A percentile compares a stretch with the other conserved stretches of the same genome.
phyloP scores from a whole-genome alignment of 2,329 filamentous ascomycete genomes.

The Colletotrichum sp. region DNA sequence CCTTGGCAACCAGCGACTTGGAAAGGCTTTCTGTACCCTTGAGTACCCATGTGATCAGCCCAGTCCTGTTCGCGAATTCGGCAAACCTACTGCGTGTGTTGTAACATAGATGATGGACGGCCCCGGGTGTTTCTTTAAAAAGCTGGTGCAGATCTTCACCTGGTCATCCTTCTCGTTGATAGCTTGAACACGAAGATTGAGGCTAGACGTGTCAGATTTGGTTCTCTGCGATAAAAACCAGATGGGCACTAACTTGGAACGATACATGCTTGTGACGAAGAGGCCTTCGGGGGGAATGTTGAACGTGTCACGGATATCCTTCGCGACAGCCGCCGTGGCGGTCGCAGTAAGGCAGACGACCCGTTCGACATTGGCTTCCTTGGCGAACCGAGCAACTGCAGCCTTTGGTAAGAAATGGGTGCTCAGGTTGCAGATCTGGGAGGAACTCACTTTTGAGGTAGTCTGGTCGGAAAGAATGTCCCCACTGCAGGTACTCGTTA shows the following conservation, averaged over 20 bases:
- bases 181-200: slow-evolving; percentile 57
- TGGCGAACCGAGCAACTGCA: slow-evolving; percentile 56
- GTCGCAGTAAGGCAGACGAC: slow-evolving; percentile 67
- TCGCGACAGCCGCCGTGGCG: slow-evolving; percentile 59
- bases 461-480: slow-evolving; percentile 54
- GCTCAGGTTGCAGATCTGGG: rapidly evolving
- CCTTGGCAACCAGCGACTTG: slow-evolving; percentile 33
- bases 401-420: slow-evolving; percentile 24
- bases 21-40: slow-evolving; percentile 52
- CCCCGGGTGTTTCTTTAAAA: slow-evolving; percentile 55
- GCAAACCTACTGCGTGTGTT: slow-evolving; percentile 45
- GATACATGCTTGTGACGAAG: slow-evolving; percentile 64
- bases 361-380: slow-evolving; percentile 60
- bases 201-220: slow-evolving; percentile 27
- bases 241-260: slow-evolving; percentile 47
- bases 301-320: slow-evolving; percentile 60
- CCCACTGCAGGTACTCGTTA: slow-evolving; percentile 39
- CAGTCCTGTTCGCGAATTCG: not conserved
- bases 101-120: slow-evolving; percentile 67
- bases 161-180: slow-evolving; percentile 42
- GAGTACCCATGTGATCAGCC: not conserved
- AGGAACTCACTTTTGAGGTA: slow-evolving; percentile 49
- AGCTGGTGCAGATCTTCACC: slow-evolving; percentile 45
- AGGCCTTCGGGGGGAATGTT: slow-evolving; percentile 52
- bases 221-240: rapidly evolving